A percentile compares a stretch with the other conserved stretches of the same genome.
Evolutionary conservation across 306 rosid species (phyloP).

Genomic region (Medicago truncatula): MtrunA17r5.0-ANR NC_053046.1:16296001-16296500

Average conservation of each 20-base stretch:
- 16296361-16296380: conserved; percentile 80
- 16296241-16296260: conserved; percentile 93
- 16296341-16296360: conserved; percentile 90
- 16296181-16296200: conserved; percentile 96
- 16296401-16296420: conserved; percentile 79
- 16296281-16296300: conserved; percentile 46
- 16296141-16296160: conserved; percentile 81
- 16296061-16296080: conserved; percentile 53
- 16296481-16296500: conserved; percentile 57
- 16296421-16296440: conserved; percentile 90
- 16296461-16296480: conserved; percentile 76
- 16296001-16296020: conserved; percentile 57
- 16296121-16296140: conserved; percentile 74
- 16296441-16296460: conserved; percentile 88
- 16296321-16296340: conserved; percentile 94
- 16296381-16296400: conserved; percentile 92
- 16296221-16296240: conserved; percentile 93
- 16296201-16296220: conserved; percentile 92
- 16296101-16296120: conserved; percentile 85
- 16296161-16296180: conserved; percentile 82
- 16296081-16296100: conserved; percentile 87
- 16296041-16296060: conserved; percentile 60
- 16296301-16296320: conserved; percentile 58
- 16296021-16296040: conserved; percentile 40
- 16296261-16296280: conserved; percentile 97